phyloP scores from a whole-genome alignment of 306 rosid species.

The Citrullus mucosospermus region DNA sequence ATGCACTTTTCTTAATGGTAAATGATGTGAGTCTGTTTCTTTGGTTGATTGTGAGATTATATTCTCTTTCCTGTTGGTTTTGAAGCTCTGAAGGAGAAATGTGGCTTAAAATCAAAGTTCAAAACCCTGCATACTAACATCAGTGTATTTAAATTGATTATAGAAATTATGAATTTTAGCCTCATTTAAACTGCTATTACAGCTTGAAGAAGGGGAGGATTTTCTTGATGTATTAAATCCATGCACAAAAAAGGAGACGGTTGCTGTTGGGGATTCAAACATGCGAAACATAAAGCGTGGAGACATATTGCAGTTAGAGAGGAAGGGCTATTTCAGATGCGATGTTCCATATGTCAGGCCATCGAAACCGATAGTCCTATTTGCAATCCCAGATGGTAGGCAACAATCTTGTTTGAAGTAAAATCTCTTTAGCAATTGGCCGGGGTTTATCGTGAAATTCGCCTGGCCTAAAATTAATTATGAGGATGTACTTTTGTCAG shows the following conservation, averaged over 20 bases:
- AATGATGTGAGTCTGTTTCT: background rate
- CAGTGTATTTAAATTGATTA: background rate
- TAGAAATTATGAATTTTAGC: background rate
- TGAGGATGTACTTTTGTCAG: background rate
- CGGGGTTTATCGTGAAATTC: background rate
- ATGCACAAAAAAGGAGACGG: constrained; percentile 55
- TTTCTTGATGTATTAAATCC: constrained; percentile 66
- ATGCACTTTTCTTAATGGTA: background rate
- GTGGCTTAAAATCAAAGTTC: background rate
- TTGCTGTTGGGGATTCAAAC: constrained; percentile 78
- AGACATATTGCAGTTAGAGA: constrained; percentile 77
- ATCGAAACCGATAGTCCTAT: constrained; percentile 35
- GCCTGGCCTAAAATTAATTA: background rate
- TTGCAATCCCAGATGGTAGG: constrained; percentile 83
- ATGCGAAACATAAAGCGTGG: constrained; percentile 65
- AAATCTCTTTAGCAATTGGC: background rate
- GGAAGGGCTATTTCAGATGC: constrained; percentile 88
- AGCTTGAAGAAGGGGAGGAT: constrained; percentile 92
- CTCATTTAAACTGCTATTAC: constrained; percentile 19
- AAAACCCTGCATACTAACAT: background rate
- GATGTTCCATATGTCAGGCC: constrained; percentile 39
- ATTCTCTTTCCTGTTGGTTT: background rate
- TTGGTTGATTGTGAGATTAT: background rate
- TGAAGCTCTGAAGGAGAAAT: background rate
- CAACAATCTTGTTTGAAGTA: constrained; percentile 47